Evolutionary conservation across 2,329 filamentous ascomycete genomes (phyloP).

Genomic region (Cryphonectria carpinicola): DNA sequence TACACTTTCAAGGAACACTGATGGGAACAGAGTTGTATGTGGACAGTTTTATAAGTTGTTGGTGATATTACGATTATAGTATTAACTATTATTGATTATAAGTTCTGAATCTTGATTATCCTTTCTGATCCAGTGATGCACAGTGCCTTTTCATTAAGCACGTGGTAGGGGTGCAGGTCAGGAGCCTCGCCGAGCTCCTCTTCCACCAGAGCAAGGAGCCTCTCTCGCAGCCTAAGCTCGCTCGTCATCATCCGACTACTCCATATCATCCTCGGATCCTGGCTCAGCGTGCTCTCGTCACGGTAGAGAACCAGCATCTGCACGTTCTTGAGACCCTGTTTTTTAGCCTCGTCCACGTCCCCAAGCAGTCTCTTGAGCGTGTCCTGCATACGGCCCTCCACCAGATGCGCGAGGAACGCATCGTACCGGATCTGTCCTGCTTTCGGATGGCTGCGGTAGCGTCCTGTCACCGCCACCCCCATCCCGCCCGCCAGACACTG

Average conservation of each 20-base stretch:
- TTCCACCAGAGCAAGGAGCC: slow-evolving; percentile 11
- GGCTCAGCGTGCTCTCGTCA: slow-evolving; percentile 12
- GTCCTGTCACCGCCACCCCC: slow-evolving; percentile 13
- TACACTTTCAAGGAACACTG: neutral
- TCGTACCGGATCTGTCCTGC: slow-evolving; percentile 9
- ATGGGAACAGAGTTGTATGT: neutral
- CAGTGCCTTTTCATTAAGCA: slow-evolving; percentile 13
- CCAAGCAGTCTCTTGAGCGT: slow-evolving; percentile 10
- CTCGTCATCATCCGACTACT: neutral
- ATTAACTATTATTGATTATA: slow-evolving; percentile 4
- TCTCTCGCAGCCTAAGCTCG: slow-evolving; percentile 6
- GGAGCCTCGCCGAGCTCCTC: slow-evolving; percentile 9
- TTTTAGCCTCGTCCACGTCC: slow-evolving; percentile 9
- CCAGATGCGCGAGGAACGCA: slow-evolving; percentile 13
- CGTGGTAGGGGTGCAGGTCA: slow-evolving; percentile 8
- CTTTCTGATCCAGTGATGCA: slow-evolving; percentile 4
- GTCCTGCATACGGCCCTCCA: slow-evolving; percentile 16
- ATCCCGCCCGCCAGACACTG: slow-evolving; percentile 13
- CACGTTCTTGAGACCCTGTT: neutral
- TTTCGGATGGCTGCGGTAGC: neutral
- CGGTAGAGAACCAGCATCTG: slow-evolving; percentile 11
- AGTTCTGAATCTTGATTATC: neutral
- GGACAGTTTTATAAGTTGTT: neutral
- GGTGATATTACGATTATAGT: neutral
- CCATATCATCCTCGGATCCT: slow-evolving; percentile 15